These are phyloP conservation scores for Cladophialophora immunda DNA, from an alignment of 2,329 filamentous ascomycete species.

Conservation along the genomic window DNA sequence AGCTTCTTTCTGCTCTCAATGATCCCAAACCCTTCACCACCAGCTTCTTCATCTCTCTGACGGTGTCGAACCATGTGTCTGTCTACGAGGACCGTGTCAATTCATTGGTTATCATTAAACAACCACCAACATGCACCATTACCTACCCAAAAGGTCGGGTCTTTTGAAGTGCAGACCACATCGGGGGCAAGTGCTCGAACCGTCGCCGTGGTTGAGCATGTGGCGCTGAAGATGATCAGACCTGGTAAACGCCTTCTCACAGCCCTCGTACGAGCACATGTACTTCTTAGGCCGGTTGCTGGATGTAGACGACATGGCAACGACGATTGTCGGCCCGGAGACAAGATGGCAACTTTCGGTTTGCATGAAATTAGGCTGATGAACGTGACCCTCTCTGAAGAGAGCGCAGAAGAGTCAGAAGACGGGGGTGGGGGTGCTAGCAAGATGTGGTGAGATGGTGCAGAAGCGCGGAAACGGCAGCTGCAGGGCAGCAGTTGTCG, in stretches of 20 bases:
- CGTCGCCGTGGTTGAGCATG: slow-evolving; percentile 63
- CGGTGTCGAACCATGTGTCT: slow-evolving; percentile 64
- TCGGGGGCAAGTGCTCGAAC: slow-evolving; percentile 64
- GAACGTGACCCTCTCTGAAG: no score
- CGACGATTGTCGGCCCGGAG: no score
- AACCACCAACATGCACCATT: no score
- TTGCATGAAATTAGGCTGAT: no score
- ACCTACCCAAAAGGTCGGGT: slow-evolving; percentile 65
- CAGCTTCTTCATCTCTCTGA: slow-evolving; percentile 62
- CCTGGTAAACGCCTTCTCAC: slow-evolving; percentile 64
- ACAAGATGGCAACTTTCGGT: no score
- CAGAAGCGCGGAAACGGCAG: no score
- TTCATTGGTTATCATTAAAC: slow-evolving; percentile 44
- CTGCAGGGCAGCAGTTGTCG: no score
- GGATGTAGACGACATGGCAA: no score
- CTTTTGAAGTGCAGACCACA: slow-evolving; percentile 70
- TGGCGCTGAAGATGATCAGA: slow-evolving; percentile 65
- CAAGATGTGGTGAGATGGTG: no score
- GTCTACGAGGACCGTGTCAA: slow-evolving; percentile 49
- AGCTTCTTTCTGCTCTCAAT: slow-evolving; percentile 61
- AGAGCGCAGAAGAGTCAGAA: no score
- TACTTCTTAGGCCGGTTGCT: no score
- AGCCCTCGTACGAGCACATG: slow-evolving; percentile 45
- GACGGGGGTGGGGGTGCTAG: no score
- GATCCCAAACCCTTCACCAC: slow-evolving; percentile 56